Base-by-base conservation (phyloP, 83 land plant species). In the Diphasiastrum complanatum region DNA sequence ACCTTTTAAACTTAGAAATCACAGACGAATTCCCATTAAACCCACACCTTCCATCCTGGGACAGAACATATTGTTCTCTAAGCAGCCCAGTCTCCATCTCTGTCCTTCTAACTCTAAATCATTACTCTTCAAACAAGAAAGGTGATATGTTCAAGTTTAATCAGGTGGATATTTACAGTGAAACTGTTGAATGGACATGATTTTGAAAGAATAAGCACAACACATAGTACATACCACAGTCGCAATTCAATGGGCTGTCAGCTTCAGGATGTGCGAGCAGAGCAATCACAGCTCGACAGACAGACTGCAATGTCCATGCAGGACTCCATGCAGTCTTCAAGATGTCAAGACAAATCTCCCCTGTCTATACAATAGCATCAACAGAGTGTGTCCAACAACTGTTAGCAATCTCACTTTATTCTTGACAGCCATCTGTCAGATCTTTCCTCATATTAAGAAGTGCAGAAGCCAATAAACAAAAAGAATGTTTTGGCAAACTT, bases 271-370 rank as follows among this genome's bases (percentile, higher is more conserved):
- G 99, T 1, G 99, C 91, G 89, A 93, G 79, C 59, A 93, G 74
- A 41, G 99, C 99, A 68, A 93, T 93, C 51, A 93, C 89, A 33
- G 99, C 98, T 40, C 99, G 83, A 50, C 99, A 93, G 38, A 93
- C 99, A 34, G 99, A 93, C 55, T 93, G 99, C 10, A 93, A 76
- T 22, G 99, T 93, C 99, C 99, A 93, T 38, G 99, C 99, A 35
- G 99, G 99, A 64, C 99, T 93, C 99, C 99, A 93, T 4, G 96
- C 91, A 70, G 92, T 93, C 77, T 93, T 93, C 82, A 93, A 80
- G 14, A 93, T 93, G 56, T 93, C 99, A 24, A 93, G 84, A 70
- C 99, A 93, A 52, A 93, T 93, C 66, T 93, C 99, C 45, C 99
- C 99, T 20, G 99, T 89, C 99, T 93, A 77, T 24, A 40, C 43